Base-by-base conservation (phyloP, 2,329 filamentous ascomycete genomes). In the Aspergillus sp. region DNA sequence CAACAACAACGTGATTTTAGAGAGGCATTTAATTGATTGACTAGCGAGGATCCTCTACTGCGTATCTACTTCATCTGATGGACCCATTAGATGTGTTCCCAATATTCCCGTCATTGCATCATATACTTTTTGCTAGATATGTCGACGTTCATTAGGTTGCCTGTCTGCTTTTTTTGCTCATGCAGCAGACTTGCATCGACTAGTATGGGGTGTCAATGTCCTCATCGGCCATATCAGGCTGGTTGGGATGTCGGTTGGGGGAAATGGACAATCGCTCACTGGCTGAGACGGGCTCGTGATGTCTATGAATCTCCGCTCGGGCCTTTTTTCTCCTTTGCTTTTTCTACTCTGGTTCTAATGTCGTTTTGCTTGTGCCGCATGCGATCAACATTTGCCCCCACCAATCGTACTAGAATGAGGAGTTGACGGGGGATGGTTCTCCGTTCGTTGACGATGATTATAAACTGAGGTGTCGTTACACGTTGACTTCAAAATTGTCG, bases 11-110 rank as follows among this genome's bases (percentile, higher is more conserved):
- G 53, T 55, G 53, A 47, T 43, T 32, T 25, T 47, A 21, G 39
- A 55, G 36, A 13, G 39, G n/a, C 25, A 36, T 43, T 32, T 23
- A 47, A 36, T 55, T 55, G 53, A 36, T 55, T 47, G 53, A 55
- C 30, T 53, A 38, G 50, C 47, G 25, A 50, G 10, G 3, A 36
- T 30, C 12, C 30, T 50, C 25, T n/a, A n/a, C 25, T 28, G 25
- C 25, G 25, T 28, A 50, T 17, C 25, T 15, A 28, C n/a, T 30
- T 5, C 25, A 36, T 5, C 25, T 30, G 30, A 7, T 50, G 47
- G n/a, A n/a, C 30, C 25, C 15, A 30, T n/a, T 10, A 50, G n/a
- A 15, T 25, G 15, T 23, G 28, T 19, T 49, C 23, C 45, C 45
- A 45, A 13, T 13, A 19, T 45, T 21, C 19, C 41, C 17, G 41